Evolutionary conservation across 371 early-diverging fungal species (phyloP).

Genomic region (Zopfochytrium polystomum): DNA sequence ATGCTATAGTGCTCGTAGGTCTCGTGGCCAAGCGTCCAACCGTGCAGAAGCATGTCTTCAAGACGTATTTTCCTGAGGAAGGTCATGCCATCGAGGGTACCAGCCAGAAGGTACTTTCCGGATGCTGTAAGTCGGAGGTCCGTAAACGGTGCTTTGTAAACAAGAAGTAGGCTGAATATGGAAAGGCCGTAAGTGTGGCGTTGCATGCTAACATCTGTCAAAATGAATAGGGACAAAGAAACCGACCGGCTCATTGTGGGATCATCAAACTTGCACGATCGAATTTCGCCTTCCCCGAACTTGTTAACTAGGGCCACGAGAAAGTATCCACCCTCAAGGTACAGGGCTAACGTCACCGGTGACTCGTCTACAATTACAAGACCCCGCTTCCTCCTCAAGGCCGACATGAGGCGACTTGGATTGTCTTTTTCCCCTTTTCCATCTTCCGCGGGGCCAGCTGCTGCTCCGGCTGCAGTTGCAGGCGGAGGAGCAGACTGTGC

Average conservation of each 20-base stretch:
- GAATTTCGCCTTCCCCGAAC: conserved; percentile 42
- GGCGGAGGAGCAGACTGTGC: conserved; percentile 4
- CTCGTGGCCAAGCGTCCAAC: conserved; percentile 43
- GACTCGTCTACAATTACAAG: conserved; percentile 35
- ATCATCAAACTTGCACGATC: conserved; percentile 34
- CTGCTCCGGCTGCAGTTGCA: conserved; percentile 3
- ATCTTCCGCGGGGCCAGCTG: conserved; percentile 4
- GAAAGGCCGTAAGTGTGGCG: neutral
- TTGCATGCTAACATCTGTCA: too few relatives aligned
- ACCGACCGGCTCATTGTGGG: conserved; percentile 37
- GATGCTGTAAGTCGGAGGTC: conserved; percentile 37
- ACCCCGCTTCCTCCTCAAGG: conserved; percentile 36
- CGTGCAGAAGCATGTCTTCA: conserved; percentile 37
- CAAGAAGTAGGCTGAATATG: conserved; percentile 34
- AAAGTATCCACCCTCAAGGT: conserved; percentile 49
- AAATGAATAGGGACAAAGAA: too few relatives aligned
- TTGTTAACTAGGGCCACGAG: conserved; percentile 42
- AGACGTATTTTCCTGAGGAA: conserved; percentile 38
- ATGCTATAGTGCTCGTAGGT: conserved; percentile 37
- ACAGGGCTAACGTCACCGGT: conserved; percentile 31
- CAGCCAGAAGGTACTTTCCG: conserved; percentile 41
- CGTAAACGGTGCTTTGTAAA: conserved; percentile 35
- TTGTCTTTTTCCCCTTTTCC: too few relatives aligned
- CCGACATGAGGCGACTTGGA: conserved; percentile 21
- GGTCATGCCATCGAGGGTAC: conserved; percentile 42